phyloP scores from a whole-genome alignment of 768 basidiomycete species.

The Steccherinum ochraceum region DNA sequence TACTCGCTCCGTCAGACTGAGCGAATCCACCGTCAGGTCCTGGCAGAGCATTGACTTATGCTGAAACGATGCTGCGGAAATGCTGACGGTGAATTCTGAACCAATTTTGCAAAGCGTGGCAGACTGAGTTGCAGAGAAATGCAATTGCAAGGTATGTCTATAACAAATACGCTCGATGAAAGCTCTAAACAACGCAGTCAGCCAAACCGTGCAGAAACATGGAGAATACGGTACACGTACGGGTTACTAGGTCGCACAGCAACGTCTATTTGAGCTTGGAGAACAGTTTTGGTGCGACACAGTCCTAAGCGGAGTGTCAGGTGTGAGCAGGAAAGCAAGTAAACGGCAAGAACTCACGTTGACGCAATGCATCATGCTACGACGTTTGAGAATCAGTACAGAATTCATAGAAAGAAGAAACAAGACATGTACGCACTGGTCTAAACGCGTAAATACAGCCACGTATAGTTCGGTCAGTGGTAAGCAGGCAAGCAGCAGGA shows the following conservation, averaged over 20 bases:
- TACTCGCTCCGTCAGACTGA: too few species aligned
- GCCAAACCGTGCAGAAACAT: neutral
- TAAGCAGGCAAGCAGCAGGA: neutral
- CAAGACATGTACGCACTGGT: conserved; percentile 54
- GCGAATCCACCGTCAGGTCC: too few species aligned
- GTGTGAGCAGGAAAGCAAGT: conserved; percentile 4
- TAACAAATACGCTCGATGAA: neutral
- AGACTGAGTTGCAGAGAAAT: too few species aligned
- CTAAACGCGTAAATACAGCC: conserved; percentile 19
- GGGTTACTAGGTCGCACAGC: neutral
- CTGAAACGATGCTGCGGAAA: too few species aligned
- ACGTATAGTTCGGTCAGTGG: neutral
- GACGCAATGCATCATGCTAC: conserved; percentile 88
- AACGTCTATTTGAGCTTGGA: conserved; percentile 52
- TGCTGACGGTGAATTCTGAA: too few species aligned
- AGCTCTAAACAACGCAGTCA: neutral
- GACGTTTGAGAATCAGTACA: conserved; percentile 7
- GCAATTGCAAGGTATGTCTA: too few species aligned
- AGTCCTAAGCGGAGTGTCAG: conserved; percentile 24
- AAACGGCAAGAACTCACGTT: conserved; percentile 48
- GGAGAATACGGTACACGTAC: neutral
- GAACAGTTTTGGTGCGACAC: conserved; percentile 78
- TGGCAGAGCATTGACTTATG: too few species aligned
- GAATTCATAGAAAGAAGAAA: neutral
- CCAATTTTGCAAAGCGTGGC: too few species aligned